Conservation (phyloP, 2,329 filamentous ascomycete species). For the Tolypocladium inflatum region DNA sequence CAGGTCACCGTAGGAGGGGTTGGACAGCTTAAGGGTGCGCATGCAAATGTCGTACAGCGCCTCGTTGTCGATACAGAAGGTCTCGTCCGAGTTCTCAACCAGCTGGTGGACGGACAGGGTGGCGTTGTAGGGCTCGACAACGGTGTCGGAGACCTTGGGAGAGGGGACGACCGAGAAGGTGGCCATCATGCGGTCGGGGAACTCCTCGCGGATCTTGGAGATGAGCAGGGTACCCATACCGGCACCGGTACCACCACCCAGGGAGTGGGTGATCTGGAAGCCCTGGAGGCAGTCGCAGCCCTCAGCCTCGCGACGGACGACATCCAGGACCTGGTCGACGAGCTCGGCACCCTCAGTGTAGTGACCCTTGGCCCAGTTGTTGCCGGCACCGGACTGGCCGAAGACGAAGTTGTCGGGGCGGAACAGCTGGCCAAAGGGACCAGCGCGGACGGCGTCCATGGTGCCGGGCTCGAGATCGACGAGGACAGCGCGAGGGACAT, state of each 20-base stretch:
- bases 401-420: slow-evolving; percentile 99
- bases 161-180: slow-evolving; percentile 99
- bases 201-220: slow-evolving; percentile 99
- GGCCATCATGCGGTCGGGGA: slow-evolving; percentile 99
- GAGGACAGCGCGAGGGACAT: slow-evolving; percentile 97
- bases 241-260: slow-evolving; percentile 99
- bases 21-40: slow-evolving; percentile 96
- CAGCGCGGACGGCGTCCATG: slow-evolving; percentile 98
- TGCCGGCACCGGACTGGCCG: slow-evolving; percentile 97
- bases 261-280: slow-evolving; percentile 99
- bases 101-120: slow-evolving; percentile 98
- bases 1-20: slow-evolving; percentile 97
- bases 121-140: slow-evolving; percentile 99
- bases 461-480: slow-evolving; percentile 99
- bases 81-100: slow-evolving; percentile 99
- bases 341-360: slow-evolving; percentile 99
- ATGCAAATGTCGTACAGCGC: slow-evolving; percentile 99
- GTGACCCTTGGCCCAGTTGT: slow-evolving; percentile 99
- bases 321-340: slow-evolving; percentile 95
- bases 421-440: slow-evolving; percentile 98
- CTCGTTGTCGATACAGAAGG: slow-evolving; percentile 99
- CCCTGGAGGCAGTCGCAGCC: slow-evolving; percentile 99
- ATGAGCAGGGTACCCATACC: slow-evolving; percentile 99
- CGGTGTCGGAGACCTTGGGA: slow-evolving; percentile 98
- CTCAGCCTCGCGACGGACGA: slow-evolving; percentile 97